Conservation (phyloP, 495 filamentous ascomycete genomes). For the Evansstolkia leycettana region DNA sequence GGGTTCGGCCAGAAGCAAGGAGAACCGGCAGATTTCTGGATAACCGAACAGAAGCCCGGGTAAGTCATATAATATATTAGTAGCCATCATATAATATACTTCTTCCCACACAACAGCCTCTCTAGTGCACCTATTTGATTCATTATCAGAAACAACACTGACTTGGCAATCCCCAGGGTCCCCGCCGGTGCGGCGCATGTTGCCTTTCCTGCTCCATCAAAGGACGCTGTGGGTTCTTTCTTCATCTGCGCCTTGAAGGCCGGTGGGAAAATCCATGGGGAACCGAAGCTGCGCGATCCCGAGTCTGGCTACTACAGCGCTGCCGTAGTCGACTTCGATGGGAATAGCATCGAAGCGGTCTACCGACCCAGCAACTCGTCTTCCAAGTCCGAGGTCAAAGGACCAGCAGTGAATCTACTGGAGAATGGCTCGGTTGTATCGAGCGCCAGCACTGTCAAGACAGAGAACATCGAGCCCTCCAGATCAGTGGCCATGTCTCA, state of each 20-base stretch:
- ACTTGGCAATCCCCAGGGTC: conserved; percentile 18
- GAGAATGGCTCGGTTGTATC: conserved; percentile 28
- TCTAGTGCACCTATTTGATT: too few species aligned
- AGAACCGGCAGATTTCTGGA: conserved; percentile 45
- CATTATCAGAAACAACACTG: conserved; percentile 6
- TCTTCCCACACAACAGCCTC: too few species aligned
- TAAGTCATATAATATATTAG: conserved; percentile 25
- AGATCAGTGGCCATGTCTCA: conserved; percentile 6
- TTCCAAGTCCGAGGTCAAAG: conserved; percentile 15
- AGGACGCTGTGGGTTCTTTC: conserved; percentile 44
- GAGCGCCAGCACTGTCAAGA: conserved; percentile 16
- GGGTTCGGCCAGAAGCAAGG: conserved; percentile 42
- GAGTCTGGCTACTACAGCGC: conserved; percentile 46
- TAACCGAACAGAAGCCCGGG: conserved; percentile 43
- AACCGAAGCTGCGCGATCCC: conserved; percentile 40
- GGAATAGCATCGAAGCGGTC: conserved; percentile 50
- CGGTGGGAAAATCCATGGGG: conserved; percentile 42
- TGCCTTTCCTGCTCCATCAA: conserved; percentile 43
- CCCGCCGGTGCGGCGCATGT: conserved; percentile 43
- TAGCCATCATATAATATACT: too few species aligned
- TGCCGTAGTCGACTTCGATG: conserved; percentile 47
- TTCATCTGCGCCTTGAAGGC: conserved; percentile 45
- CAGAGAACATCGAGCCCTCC: conserved; percentile 19
- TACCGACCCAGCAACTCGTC: conserved; percentile 25
- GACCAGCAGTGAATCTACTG: conserved; percentile 20